Conservation (phyloP, 1,284 basidiomycete species). For the Marasmius oreades region DNA sequence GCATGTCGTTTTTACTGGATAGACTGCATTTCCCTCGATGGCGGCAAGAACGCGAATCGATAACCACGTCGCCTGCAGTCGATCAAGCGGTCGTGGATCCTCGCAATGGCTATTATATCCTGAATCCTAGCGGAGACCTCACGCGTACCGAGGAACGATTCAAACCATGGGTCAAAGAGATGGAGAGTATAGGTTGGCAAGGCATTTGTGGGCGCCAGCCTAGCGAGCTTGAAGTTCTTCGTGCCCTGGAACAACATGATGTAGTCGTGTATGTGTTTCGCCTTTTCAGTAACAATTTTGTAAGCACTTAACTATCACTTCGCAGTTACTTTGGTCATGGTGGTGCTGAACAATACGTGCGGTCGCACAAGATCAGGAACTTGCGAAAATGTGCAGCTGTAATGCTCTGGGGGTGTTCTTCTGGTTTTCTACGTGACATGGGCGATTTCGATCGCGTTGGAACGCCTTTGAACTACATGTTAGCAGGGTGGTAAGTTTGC, state of each 20-base stretch:
- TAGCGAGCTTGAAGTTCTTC: constrained; percentile 76
- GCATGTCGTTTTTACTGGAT: constrained; percentile 85
- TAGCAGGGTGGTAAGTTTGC: constrained; percentile 87
- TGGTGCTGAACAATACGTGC: constrained; percentile 92
- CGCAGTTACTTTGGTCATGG: constrained; percentile 94
- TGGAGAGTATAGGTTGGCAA: constrained; percentile 76
- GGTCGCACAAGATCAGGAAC: constrained; percentile 80
- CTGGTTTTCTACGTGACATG: constrained; percentile 83
- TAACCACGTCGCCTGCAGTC: constrained; percentile 18
- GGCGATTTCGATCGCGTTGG: constrained; percentile 92
- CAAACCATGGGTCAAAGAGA: constrained; percentile 67
- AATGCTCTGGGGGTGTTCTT: constrained; percentile 99
- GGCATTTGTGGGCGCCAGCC: constrained; percentile 78
- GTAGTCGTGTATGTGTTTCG: constrained; percentile 75
- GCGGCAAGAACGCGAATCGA: constrained; percentile 25
- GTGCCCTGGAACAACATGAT: constrained; percentile 70
- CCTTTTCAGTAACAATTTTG: not conserved
- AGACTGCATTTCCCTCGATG: constrained; percentile 61
- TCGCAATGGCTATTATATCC: constrained; percentile 75
- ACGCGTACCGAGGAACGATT: constrained; percentile 83
- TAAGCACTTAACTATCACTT: constrained; percentile 5
- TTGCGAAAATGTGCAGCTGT: constrained; percentile 84
- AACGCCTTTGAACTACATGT: constrained; percentile 91
- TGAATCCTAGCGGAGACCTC: constrained; percentile 94
- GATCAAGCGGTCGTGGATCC: constrained; percentile 61